phyloP scores from a whole-genome alignment of 768 basidiomycete genomes.

The Phylloporus arenicola region DNA sequence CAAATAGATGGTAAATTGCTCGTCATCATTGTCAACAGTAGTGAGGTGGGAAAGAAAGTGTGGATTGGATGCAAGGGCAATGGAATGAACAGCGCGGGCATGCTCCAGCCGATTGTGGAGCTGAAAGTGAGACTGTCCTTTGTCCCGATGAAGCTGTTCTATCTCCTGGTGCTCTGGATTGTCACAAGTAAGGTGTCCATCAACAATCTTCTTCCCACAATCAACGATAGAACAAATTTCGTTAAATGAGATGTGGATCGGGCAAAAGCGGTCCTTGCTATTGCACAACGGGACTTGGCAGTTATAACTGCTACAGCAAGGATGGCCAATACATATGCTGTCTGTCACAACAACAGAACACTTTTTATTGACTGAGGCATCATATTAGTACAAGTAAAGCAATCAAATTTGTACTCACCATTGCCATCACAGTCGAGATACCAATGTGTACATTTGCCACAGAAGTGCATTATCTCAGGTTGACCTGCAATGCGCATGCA shows the following conservation, averaged over 20 bases:
- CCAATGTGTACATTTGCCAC: not conserved
- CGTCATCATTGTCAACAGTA: not conserved
- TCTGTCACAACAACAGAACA: not conserved
- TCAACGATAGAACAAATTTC: not conserved
- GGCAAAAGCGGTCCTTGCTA: not conserved
- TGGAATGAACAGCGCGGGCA: not conserved
- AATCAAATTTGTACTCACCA: not conserved
- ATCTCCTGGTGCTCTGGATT: not conserved
- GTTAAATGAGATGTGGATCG: not conserved
- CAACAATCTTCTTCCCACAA: not conserved
- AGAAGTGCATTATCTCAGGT: not conserved
- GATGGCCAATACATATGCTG: no score
- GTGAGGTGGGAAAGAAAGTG: not conserved
- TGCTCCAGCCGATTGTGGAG: not conserved
- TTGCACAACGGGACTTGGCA: slow-evolving; percentile 2
- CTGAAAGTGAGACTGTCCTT: slow-evolving; percentile 4
- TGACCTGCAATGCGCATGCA: not conserved
- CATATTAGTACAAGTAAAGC: not conserved
- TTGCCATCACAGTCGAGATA: not conserved
- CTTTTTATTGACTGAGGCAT: not conserved
- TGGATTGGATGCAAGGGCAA: not conserved
- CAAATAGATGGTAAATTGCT: not conserved
- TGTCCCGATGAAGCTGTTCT: not conserved
- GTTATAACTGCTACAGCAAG: no score
- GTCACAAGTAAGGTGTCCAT: not conserved